Base-by-base conservation (phyloP, 2,329 filamentous ascomycete species). In the Cadophora sp. region DNA sequence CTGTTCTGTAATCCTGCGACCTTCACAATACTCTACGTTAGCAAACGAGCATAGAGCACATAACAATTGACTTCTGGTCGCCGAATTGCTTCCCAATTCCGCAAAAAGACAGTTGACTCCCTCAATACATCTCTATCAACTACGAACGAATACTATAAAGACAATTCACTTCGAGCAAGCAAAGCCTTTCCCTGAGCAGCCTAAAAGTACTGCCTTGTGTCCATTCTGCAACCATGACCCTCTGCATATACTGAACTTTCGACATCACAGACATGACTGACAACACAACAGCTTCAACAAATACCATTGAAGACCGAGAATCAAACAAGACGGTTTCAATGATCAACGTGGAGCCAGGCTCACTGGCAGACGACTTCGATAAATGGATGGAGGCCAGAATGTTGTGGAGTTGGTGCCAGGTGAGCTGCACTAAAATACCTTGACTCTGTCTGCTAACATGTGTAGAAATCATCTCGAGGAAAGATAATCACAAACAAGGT, bases 361-460 rank as follows among this genome's bases (percentile, higher is more conserved):
- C 19, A 7, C n/a, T 62, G 48, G 70, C 43, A 34, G 63, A 61
- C 40, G 67, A 70, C 37, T 72, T 66, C 4, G 58, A 69, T 14
- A 61, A 60, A 37, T 65, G 67, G 56, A 71, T 66, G 51, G 62
- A 56, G 34, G 50, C 16, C 1, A 37, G 56, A 37, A 62, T 22
- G 9, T 37, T 64, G 19, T 69, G 65, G 43, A 60, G 24, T 1
- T 66, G 65, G 24, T 68, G 62, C 6, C 51, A 50, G 27, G 58
- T 48, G 55, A 27, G 48, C 14, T 19, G 11, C 12, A 27, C 6
- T 7, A 43, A 34, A 11, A 12, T 31, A 4, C 12, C 9, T 29
- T 4, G 5, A 26, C 12, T 16, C 6, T 43, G 22, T 22, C 22
- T 59, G 22, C 31, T 43, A 43, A 59, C 2, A 19, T 24, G n/a